Percentiles rank a stretch among this genome's conserved stretches.
These are phyloP conservation scores for Cercospora sojina DNA, from an alignment of 2,329 filamentous ascomycete species.

Conservation along the genomic window DNA sequence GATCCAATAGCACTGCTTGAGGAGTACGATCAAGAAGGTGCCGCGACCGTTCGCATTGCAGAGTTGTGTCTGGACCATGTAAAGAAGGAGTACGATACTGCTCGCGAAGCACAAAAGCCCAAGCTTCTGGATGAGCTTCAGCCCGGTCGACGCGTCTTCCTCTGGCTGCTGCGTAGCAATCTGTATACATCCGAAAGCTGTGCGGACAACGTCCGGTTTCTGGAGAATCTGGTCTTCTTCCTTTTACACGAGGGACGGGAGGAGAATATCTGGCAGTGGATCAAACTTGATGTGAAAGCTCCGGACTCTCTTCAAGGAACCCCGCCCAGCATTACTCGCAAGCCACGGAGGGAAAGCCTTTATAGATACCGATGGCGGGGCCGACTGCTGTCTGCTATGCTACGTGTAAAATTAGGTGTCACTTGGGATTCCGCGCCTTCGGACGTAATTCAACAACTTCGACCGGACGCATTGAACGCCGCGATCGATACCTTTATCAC, in stretches of 20 bases:
- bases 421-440: neutral
- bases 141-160: constrained; percentile 32
- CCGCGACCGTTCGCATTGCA: constrained; percentile 42
- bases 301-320: neutral
- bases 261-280: constrained; percentile 34
- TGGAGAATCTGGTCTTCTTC: constrained; percentile 27
- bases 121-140: constrained; percentile 21
- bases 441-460: neutral
- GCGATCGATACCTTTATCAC: constrained; percentile 19
- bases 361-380: constrained; percentile 28
- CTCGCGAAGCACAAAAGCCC: constrained; percentile 19
- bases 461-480: neutral
- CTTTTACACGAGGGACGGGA: constrained; percentile 33
- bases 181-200: constrained; percentile 25
- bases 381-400: constrained; percentile 23
- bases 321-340: neutral
- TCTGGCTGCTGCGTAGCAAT: constrained; percentile 33
- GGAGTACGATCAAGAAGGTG: constrained; percentile 41
- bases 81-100: constrained; percentile 22
- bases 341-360: neutral
- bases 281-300: constrained; percentile 26
- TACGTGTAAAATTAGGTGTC: constrained; percentile 12
- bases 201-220: constrained; percentile 26
- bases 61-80: constrained; percentile 41
- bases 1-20: constrained; percentile 46